These are phyloP conservation scores for Caloboletus firmus DNA, from an alignment of 1,284 basidiomycete species.

Conservation along the genomic window DNA sequence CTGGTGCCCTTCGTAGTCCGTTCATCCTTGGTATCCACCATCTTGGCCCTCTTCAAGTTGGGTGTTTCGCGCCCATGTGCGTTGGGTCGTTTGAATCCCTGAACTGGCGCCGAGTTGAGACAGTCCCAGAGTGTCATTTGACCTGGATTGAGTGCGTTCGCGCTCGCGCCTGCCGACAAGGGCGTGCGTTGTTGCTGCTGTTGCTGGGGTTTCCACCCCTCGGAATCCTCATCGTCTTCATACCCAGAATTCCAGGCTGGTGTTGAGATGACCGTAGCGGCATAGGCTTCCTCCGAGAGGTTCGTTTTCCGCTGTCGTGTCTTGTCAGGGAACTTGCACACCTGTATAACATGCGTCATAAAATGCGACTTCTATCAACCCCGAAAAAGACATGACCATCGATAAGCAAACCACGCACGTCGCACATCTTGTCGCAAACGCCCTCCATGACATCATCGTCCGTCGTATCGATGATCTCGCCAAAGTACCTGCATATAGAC, in stretches of 20 bases:
- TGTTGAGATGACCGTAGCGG: slow-evolving; percentile 29
- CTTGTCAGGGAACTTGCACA: slow-evolving; percentile 75
- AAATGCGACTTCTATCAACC: background rate
- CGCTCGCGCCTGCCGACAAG: background rate
- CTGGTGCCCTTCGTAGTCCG: background rate
- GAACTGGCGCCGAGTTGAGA: slow-evolving; percentile 16
- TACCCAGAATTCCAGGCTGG: slow-evolving; percentile 22
- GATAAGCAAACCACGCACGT: slow-evolving; percentile 51
- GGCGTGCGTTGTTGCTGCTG: slow-evolving; percentile 3
- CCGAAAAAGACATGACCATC: background rate
- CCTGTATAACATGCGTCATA: slow-evolving; percentile 38
- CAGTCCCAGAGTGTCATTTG: slow-evolving; percentile 29
- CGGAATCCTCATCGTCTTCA: slow-evolving; percentile 29
- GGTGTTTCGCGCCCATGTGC: slow-evolving; percentile 11
- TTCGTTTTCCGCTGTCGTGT: slow-evolving; percentile 47
- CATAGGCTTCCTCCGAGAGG: slow-evolving; percentile 50
- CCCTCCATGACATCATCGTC: slow-evolving; percentile 47
- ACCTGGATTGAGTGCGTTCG: slow-evolving; percentile 2
- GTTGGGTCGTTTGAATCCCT: slow-evolving; percentile 29
- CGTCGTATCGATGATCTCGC: slow-evolving; percentile 62
- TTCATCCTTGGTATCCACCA: slow-evolving; percentile 18
- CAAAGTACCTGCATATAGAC: slow-evolving; percentile 83
- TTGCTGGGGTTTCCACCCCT: background rate
- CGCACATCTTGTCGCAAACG: slow-evolving; percentile 82
- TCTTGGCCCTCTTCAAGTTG: slow-evolving; percentile 43